phyloP scores from a whole-genome alignment of 345 rosid genomes.

The Pugionium cornutum region DNA sequence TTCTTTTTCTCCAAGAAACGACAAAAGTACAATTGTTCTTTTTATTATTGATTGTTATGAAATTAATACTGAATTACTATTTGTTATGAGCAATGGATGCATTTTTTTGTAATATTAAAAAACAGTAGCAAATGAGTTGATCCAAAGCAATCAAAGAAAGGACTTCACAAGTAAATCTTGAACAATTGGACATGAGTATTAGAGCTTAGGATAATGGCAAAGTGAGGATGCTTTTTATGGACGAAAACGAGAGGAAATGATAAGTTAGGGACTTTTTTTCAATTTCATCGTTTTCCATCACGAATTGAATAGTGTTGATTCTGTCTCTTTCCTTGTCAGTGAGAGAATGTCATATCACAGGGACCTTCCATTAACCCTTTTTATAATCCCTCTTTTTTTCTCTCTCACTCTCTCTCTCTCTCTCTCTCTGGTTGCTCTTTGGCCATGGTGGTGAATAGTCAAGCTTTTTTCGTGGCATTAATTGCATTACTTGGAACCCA shows the following conservation, averaged over 20 bases:
- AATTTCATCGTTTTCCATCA: slow-evolving; percentile 27
- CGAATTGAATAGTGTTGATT: slow-evolving; percentile 32
- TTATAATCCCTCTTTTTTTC: slow-evolving; percentile 27
- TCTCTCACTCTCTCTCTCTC: slow-evolving; percentile 21
- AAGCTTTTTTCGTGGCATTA: slow-evolving; percentile 48
- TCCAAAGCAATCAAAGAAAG: neutral
- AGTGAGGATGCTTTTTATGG: neutral
- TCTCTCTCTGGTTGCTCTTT: slow-evolving; percentile 21
- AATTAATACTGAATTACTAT: neutral
- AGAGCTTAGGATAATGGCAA: neutral
- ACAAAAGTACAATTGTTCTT: slow-evolving; percentile 8
- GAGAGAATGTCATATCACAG: slow-evolving; percentile 33
- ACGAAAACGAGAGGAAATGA: neutral
- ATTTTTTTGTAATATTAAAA: too few relatives aligned
- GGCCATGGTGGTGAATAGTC: slow-evolving; percentile 51
- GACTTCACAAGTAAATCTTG: neutral
- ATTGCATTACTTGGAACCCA: slow-evolving; percentile 52
- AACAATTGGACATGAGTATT: neutral
- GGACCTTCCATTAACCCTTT: slow-evolving; percentile 34
- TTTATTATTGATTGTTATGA: neutral
- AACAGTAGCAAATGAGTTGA: neutral
- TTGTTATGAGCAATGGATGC: too few relatives aligned
- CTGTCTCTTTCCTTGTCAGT: slow-evolving; percentile 35
- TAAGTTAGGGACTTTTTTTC: slow-evolving; percentile 9
- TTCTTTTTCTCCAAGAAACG: slow-evolving; percentile 27